Evolutionary conservation across 2,329 filamentous ascomycete species (phyloP).

Genomic region (Neofusicoccum sp.): DNA sequence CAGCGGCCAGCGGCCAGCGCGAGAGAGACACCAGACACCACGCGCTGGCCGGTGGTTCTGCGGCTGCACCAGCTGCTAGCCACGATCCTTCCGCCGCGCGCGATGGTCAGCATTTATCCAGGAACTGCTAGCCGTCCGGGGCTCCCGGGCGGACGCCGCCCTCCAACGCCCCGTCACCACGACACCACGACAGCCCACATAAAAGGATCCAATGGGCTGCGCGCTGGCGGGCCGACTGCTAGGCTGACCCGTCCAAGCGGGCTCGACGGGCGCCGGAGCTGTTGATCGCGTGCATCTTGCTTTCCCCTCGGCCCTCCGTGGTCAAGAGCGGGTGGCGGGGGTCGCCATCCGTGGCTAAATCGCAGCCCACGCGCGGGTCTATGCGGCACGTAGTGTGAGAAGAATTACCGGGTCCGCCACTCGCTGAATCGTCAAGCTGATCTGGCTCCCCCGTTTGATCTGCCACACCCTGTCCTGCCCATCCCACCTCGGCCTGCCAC

Average conservation of each 20-base stretch:
- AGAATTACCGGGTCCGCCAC: constrained; percentile 1
- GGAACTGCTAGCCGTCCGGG: not conserved
- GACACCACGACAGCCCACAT: constrained; percentile 1
- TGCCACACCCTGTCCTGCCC: constrained; percentile 2
- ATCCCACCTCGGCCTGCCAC: not conserved
- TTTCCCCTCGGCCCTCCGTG: not conserved
- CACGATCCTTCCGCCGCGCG: not conserved
- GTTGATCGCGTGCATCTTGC: constrained; percentile 1
- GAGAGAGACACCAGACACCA: too few species aligned
- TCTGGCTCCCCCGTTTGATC: constrained; percentile 1
- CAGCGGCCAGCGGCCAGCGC: too few species aligned
- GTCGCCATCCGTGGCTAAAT: not conserved
- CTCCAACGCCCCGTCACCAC: constrained; percentile 1
- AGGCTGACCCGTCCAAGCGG: not conserved
- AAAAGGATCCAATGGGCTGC: not conserved
- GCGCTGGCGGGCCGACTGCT: not conserved
- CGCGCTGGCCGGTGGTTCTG: constrained; percentile 4
- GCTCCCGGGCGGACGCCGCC: not conserved
- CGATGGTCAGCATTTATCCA: not conserved
- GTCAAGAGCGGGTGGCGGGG: not conserved
- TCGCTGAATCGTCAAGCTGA: not conserved
- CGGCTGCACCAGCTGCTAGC: not conserved
- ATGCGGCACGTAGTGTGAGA: not conserved
- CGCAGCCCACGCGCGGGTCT: not conserved
- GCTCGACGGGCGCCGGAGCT: not conserved